Conservation (phyloP, 2,329 filamentous ascomycete genomes). For the Colletotrichum lini region DNA sequence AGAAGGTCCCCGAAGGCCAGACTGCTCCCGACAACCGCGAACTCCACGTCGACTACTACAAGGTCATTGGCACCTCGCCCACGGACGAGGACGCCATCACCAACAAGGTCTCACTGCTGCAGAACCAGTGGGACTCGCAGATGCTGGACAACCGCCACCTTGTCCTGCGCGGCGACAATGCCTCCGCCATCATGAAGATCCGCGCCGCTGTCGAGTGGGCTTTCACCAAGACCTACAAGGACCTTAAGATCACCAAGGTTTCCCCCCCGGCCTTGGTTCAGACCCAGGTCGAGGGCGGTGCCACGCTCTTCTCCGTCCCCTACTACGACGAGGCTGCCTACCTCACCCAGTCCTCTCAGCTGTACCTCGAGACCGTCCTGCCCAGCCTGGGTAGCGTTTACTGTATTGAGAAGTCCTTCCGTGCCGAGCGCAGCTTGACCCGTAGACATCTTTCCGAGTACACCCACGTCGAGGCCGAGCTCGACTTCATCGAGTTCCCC, state of each 20-base stretch:
- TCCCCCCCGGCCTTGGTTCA: slow-evolving; percentile 92
- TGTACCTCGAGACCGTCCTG: slow-evolving; percentile 96
- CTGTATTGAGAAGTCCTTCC: slow-evolving; percentile 99
- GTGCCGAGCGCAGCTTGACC: slow-evolving; percentile 95
- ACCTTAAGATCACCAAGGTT: slow-evolving; percentile 84
- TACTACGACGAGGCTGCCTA: slow-evolving; percentile 94
- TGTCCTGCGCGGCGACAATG: slow-evolving; percentile 85
- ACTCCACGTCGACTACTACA: slow-evolving; percentile 91
- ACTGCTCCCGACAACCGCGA: slow-evolving; percentile 88
- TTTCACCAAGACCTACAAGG: slow-evolving; percentile 84
- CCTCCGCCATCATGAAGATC: slow-evolving; percentile 89
- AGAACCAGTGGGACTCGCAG: slow-evolving; percentile 69
- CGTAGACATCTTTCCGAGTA: slow-evolving; percentile 96
- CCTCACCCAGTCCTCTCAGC: slow-evolving; percentile 95
- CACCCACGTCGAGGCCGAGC: slow-evolving; percentile 95
- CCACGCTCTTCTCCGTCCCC: slow-evolving; percentile 89
- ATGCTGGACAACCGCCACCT: slow-evolving; percentile 89
- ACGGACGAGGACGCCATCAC: slow-evolving; percentile 93
- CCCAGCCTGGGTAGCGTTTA: slow-evolving; percentile 95
- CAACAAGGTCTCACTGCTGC: slow-evolving; percentile 73
- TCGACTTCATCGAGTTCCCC: slow-evolving; percentile 95
- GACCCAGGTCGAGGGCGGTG: slow-evolving; percentile 93
- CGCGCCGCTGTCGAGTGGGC: slow-evolving; percentile 85
- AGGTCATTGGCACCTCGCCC: slow-evolving; percentile 83
- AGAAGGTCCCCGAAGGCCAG: slow-evolving; percentile 81